A percentile compares a stretch with the other conserved stretches of the same genome.
phyloP scores from a whole-genome alignment of 1,139 yeast genomes.

The Pichia sorboxylosa region DNA sequence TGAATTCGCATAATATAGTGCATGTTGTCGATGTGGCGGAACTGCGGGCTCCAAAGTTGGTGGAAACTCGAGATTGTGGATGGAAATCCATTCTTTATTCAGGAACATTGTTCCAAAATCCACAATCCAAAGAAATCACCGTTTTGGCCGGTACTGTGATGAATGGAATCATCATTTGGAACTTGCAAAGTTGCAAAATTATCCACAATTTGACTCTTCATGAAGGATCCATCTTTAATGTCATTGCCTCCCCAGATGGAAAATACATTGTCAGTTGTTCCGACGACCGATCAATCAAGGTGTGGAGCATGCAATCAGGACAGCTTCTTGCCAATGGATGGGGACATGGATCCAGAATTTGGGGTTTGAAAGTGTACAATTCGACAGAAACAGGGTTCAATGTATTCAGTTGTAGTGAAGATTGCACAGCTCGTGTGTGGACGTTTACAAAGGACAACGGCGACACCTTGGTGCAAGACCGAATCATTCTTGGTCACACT shows the following conservation, averaged over 20 bases:
- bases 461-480: conserved; percentile 30
- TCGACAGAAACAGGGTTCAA: conserved; percentile 23
- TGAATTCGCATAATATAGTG: conserved; percentile 77
- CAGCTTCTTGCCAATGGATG: conserved; percentile 65
- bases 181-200: conserved; percentile 31
- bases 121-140: conserved; percentile 29
- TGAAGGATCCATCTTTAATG: conserved; percentile 86
- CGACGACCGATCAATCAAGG: conserved; percentile 78
- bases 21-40: conserved; percentile 31
- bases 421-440: conserved; percentile 84
- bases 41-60: conserved; percentile 21
- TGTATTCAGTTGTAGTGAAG: conserved; percentile 70
- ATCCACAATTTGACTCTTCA: conserved; percentile 56
- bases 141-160: conserved; percentile 89
- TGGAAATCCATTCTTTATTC: conserved; percentile 83
- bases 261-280: conserved; percentile 65
- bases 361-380: conserved; percentile 58
- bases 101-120: conserved; percentile 50
- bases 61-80: conserved; percentile 38
- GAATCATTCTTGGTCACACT: conserved; percentile 51
- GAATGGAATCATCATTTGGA: conserved; percentile 81
- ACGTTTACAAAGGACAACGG: conserved; percentile 23
- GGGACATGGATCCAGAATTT: conserved; percentile 94
- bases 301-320: conserved; percentile 56
- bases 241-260: conserved; percentile 48